Base-by-base conservation (phyloP, 108 stramenopile genomes). In the Craspedostauros australis region DNA sequence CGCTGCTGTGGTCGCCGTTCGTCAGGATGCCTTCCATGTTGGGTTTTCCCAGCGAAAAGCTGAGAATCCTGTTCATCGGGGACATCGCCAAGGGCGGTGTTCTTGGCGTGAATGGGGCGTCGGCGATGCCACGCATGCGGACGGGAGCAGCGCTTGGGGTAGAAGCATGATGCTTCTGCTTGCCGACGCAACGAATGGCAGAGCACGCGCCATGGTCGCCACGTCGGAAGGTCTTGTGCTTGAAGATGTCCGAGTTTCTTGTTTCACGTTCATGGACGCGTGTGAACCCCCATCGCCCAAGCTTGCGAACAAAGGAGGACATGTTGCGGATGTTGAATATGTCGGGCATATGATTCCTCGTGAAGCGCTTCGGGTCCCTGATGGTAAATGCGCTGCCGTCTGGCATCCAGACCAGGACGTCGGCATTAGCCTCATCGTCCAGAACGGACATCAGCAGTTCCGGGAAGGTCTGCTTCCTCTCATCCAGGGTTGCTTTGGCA, bases 311-410 rank as follows among this genome's bases (percentile, higher is more conserved):
- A 61, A 80, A 80, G 19, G 50, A 59, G 8, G 66, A 66, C 44
- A 79, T 68, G 44, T 68, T 79, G 5, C 61, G 44, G 21, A 72
- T 71, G 3, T 59, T 50, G 44, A 79, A 75, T 25, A 62, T 34
- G 18, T 55, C 59, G 26, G 73, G 70, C 54, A 79, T 60, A 21
- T 67, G n/a, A 22, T 74, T 49, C 41, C 59, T 57, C 27, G 57
- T 59, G 56, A 79, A 79, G 11, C 29, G 19, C n/a, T 68, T 68
- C 30, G 52, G 63, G 46, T 79, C 53, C 15, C 36, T 34, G 36
- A 79, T 75, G 11, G 60, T 66, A 56, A 79, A 79, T 0, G 78
- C 38, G 32, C 37, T 53, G 9, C 70, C 70, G 47, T 71, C 70
- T 15, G 78, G 73, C 31, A 79, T 53, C 63, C 71, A 79, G 3